Evolutionary conservation across 225 moss, liverwort and hornwort genomes (phyloP).

Genomic region (Thuidium tamariscinum): DNA sequence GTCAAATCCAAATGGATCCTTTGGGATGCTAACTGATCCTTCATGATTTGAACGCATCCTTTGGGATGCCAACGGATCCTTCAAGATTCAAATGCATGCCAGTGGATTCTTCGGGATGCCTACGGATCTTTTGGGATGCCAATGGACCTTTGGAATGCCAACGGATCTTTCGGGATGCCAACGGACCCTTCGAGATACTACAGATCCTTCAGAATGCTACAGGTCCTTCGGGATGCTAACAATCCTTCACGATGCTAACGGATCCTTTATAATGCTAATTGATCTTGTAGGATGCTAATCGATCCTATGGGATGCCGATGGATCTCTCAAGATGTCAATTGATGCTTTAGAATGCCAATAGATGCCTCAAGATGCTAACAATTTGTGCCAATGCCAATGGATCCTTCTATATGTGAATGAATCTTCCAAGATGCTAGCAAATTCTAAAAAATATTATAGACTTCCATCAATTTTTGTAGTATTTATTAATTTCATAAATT

Average conservation of each 20-base stretch:
- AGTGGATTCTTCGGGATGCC: background rate
- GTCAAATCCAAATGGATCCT: too few relatives aligned
- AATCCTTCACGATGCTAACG: too few relatives aligned
- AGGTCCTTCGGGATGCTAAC: rapidly evolving
- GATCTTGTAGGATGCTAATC: background rate
- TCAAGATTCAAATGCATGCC: rapidly evolving
- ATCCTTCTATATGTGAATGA: background rate
- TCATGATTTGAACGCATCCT: rapidly evolving
- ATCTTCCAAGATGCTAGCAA: background rate
- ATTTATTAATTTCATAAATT: background rate
- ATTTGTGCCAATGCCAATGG: rapidly evolving
- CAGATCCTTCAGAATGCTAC: background rate
- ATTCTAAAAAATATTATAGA: rapidly evolving
- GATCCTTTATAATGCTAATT: background rate
- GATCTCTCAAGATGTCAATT: rapidly evolving
- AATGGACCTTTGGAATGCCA: rapidly evolving
- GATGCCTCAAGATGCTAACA: rapidly evolving
- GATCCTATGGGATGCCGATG: rapidly evolving
- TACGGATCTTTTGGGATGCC: rapidly evolving
- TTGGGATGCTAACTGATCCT: rapidly evolving
- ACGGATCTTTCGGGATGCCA: background rate
- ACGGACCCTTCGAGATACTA: too few relatives aligned
- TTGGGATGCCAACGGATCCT: background rate
- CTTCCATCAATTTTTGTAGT: background rate
- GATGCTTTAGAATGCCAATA: rapidly evolving